These are phyloP conservation scores for Thalassiosira pacifica DNA, from an alignment of 352 stramenopile genomes.

Conservation along the genomic window DNA sequence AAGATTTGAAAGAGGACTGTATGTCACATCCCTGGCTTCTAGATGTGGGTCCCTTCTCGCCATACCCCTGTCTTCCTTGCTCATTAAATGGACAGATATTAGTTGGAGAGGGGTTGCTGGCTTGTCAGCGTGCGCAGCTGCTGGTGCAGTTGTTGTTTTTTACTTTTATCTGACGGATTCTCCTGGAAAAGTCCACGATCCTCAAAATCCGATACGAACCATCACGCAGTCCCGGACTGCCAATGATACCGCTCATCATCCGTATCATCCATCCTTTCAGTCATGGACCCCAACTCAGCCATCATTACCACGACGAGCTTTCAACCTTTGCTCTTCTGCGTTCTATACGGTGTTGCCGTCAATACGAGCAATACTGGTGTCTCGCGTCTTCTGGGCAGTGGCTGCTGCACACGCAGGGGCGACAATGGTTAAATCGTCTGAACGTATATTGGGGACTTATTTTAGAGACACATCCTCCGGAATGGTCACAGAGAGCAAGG, in stretches of 20 bases:
- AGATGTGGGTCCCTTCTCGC: constrained; percentile 78
- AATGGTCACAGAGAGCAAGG: constrained; percentile 69
- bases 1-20: constrained; percentile 80
- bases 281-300: constrained; percentile 14
- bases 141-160: constrained; percentile 69
- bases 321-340: constrained; percentile 46
- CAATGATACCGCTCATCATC: background rate
- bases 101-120: constrained; percentile 61
- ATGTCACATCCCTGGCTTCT: constrained; percentile 77
- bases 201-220: constrained; percentile 78
- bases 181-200: constrained; percentile 72
- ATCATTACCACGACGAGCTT: constrained; percentile 21
- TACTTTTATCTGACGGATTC: constrained; percentile 74
- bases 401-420: constrained; percentile 78
- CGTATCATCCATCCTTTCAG: constrained; percentile 33
- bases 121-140: constrained; percentile 60
- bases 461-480: constrained; percentile 79
- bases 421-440: constrained; percentile 73
- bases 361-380: constrained; percentile 68
- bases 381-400: constrained; percentile 82
- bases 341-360: constrained; percentile 69
- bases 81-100: constrained; percentile 68
- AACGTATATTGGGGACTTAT: constrained; percentile 81
- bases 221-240: constrained; percentile 23
- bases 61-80: constrained; percentile 72